Conservation (phyloP, 306 rosid species). For the Begonia peltatifolia region DNA sequence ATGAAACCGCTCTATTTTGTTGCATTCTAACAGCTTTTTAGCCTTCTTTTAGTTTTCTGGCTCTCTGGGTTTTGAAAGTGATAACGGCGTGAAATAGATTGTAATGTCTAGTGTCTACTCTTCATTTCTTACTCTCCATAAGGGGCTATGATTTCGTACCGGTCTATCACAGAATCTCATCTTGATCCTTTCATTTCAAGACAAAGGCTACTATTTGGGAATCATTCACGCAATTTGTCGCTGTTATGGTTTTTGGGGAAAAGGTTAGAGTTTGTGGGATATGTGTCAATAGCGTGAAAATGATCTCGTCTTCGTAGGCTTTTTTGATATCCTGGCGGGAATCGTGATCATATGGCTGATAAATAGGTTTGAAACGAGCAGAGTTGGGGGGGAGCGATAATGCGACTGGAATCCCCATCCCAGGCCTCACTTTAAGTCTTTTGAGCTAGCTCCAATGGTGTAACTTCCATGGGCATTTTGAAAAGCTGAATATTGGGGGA, state of each 20-base stretch:
- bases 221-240: no score
- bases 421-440: no score
- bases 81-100: no score
- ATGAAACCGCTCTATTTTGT: no score
- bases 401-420: slow-evolving; percentile 9
- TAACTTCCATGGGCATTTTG: slow-evolving; percentile 20
- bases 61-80: no score
- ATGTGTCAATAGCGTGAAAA: slow-evolving; percentile 12
- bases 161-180: background rate
- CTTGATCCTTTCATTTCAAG: background rate
- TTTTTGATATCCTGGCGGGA: slow-evolving; percentile 10
- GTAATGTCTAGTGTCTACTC: no score
- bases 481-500: slow-evolving; percentile 21
- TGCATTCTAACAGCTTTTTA: no score
- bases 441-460: no score
- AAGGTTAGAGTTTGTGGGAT: slow-evolving; percentile 4
- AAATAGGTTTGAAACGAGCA: slow-evolving; percentile 18
- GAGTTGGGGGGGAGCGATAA: slow-evolving; percentile 26
- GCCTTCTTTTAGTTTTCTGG: no score
- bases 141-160: background rate
- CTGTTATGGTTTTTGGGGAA: no score
- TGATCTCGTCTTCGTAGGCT: slow-evolving; percentile 28
- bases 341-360: slow-evolving; percentile 26
- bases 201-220: slow-evolving; percentile 1
- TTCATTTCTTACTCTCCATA: slow-evolving; percentile 2